A percentile compares a stretch with the other conserved stretches of the same genome.
phyloP scores from a whole-genome alignment of 805 yeast species.

The Metschnikowia amazonensis region DNA sequence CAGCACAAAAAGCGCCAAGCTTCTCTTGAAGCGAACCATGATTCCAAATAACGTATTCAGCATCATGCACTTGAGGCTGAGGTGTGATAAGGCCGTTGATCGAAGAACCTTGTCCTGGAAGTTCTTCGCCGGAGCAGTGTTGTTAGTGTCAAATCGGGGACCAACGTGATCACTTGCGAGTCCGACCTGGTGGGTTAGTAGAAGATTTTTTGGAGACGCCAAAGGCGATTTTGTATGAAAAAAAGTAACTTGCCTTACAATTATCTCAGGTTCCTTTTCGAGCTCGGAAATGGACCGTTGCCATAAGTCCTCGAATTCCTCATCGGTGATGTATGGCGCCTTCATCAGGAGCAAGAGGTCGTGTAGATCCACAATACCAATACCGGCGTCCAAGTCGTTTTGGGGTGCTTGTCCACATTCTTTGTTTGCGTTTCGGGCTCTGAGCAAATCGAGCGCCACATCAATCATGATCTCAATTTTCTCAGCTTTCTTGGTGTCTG shows the following conservation, averaged over 20 bases:
- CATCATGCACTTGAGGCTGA: slow-evolving; percentile 53
- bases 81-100: slow-evolving; percentile 65
- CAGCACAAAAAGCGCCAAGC: slow-evolving; percentile 13
- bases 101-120: slow-evolving; percentile 57
- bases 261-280: slow-evolving; percentile 63
- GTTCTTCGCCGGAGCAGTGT: slow-evolving; percentile 37
- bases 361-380: slow-evolving; percentile 47
- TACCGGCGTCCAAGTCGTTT: slow-evolving; percentile 48
- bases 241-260: slow-evolving; percentile 67
- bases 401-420: slow-evolving; percentile 50
- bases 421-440: slow-evolving; percentile 62
- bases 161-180: slow-evolving; percentile 17
- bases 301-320: slow-evolving; percentile 79
- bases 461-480: slow-evolving; percentile 61
- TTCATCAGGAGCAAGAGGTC: slow-evolving; percentile 46
- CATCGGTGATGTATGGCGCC: slow-evolving; percentile 47
- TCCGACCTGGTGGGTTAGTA: slow-evolving; percentile 31
- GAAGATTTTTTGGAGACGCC: neutral
- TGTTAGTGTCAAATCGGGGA: slow-evolving; percentile 31
- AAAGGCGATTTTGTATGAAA: slow-evolving; percentile 4
- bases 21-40: slow-evolving; percentile 23
- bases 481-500: slow-evolving; percentile 69
- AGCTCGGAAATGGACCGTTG: slow-evolving; percentile 55
- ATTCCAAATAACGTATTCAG: slow-evolving; percentile 48
- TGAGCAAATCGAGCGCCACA: slow-evolving; percentile 61